phyloP scores from a whole-genome alignment of 2,329 filamentous ascomycete genomes.

The Aureobasidium vineae region DNA sequence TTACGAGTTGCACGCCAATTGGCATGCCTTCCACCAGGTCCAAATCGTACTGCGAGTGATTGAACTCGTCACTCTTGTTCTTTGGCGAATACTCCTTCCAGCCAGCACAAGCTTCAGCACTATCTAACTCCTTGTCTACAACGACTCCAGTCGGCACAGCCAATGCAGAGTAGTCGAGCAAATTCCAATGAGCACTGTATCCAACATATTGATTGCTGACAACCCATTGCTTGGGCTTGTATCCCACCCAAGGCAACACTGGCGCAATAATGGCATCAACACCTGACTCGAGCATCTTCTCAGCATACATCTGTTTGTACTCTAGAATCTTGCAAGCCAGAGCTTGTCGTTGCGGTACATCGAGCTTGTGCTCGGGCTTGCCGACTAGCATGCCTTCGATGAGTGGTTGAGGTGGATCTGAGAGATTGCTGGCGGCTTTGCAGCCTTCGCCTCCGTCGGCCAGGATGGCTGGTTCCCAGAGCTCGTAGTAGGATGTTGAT shows the following conservation, averaged over 20 bases:
- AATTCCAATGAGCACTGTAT: slow-evolving; percentile 53
- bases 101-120: not conserved
- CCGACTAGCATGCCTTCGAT: slow-evolving; percentile 32
- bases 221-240: slow-evolving; percentile 42
- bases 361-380: slow-evolving; percentile 51
- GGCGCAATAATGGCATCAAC: slow-evolving; percentile 65
- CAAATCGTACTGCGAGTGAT: slow-evolving; percentile 5
- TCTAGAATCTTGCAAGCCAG: slow-evolving; percentile 33
- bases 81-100: slow-evolving; percentile 9
- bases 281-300: slow-evolving; percentile 40
- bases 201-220: slow-evolving; percentile 59
- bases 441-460: slow-evolving; percentile 21
- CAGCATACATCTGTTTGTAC: slow-evolving; percentile 15
- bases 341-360: slow-evolving; percentile 46
- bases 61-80: slow-evolving; percentile 21
- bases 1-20: not conserved
- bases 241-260: slow-evolving; percentile 56
- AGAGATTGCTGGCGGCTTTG: not conserved
- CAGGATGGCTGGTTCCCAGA: slow-evolving; percentile 17
- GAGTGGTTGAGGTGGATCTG: slow-evolving; percentile 15
- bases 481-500: slow-evolving; percentile 9
- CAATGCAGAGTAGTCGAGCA: slow-evolving; percentile 53
- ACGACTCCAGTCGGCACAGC: slow-evolving; percentile 22
- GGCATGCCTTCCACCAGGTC: slow-evolving; percentile 21
- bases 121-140: not conserved